Base-by-base conservation (phyloP, 345 rosid genomes). In the Euphorbia peplus region DNA sequence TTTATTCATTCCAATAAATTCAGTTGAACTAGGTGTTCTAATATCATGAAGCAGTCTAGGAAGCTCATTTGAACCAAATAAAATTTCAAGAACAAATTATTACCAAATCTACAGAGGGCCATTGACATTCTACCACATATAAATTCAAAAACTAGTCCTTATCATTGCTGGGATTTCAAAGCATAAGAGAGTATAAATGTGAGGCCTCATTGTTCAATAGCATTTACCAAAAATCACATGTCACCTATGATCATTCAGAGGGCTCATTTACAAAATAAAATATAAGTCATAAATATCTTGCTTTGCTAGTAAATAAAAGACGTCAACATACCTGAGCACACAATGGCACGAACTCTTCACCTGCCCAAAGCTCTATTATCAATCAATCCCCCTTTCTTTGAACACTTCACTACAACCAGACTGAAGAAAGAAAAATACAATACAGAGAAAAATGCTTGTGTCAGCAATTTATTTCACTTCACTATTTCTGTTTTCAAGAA, bases 301-400 rank as follows among this genome's bases (percentile, higher is more conserved):
- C 32, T 30, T 57, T 14, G 18, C 16, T 28, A 19, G 21, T 1
- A 3, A 50, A 16, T 2, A 32, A 60, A 32, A 28, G 64, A 60
- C 18, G 35, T 60, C 6, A 32, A 60, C 28, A 8, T 60, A 60
- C 64, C 64, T 60, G 64, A 60, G 6, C 12, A 60, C 39, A 29
- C 64, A 60, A 28, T 28, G 64, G 22, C 48, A 39, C 41, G 29
- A 60, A 60, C 18, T 61, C 54, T 50, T 50, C 51, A 41, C 65
- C 65, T 61, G 65, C n/a, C 68, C 68, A 28, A 48, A 48, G 48
- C 18, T 53, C 44, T 26, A 28, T 8, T 18, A 26, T 26, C 37
- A 47, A 64, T 47, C 55, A 47, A 29, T 48, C 26, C 25, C 30
- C 5, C 41, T 28, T 25, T 56, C 54, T 50, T 50, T 18, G 54